Evolutionary conservation across 345 rosid species (phyloP).

Genomic region (Hirschfeldia incana): DNA sequence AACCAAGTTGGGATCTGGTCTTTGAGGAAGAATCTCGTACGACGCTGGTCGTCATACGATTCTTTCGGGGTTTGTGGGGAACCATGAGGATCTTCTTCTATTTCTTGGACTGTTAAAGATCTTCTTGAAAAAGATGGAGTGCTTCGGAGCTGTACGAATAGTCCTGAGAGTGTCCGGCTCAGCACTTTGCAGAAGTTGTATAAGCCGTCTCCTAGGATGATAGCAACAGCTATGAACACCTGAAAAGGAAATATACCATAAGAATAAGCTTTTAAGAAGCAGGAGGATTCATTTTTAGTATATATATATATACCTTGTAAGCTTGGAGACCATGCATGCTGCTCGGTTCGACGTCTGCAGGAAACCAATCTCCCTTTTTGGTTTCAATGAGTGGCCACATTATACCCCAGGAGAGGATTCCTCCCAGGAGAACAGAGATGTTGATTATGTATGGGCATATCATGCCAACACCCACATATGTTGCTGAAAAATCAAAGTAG

Average conservation of each 20-base stretch:
- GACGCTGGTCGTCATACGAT: slow-evolving; percentile 61
- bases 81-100: slow-evolving; percentile 43
- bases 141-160: slow-evolving; percentile 47
- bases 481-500: slow-evolving; percentile 80
- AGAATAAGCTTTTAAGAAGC: too few species aligned
- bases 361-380: slow-evolving; percentile 60
- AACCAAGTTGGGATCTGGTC: slow-evolving; percentile 79
- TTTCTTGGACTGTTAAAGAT: slow-evolving; percentile 35
- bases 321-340: slow-evolving; percentile 68
- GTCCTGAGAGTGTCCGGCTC: slow-evolving; percentile 51
- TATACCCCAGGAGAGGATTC: slow-evolving; percentile 78
- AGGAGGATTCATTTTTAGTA: too few species aligned
- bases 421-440: slow-evolving; percentile 66
- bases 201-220: slow-evolving; percentile 89
- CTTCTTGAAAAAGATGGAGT: slow-evolving; percentile 27
- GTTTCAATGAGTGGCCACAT: slow-evolving; percentile 82
- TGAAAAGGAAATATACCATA: slow-evolving; percentile 27
- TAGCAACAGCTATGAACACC: slow-evolving; percentile 77
- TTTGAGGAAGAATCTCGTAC: slow-evolving; percentile 63
- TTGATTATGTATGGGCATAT: slow-evolving; percentile 75
- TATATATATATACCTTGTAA: slow-evolving; percentile 51
- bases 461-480: slow-evolving; percentile 90
- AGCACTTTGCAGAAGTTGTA: slow-evolving; percentile 77
- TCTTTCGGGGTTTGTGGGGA: slow-evolving; percentile 37
- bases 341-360: slow-evolving; percentile 38